phyloP scores from a whole-genome alignment of 176 grass and related monocot species.

The Lolium rigidum region DNA sequence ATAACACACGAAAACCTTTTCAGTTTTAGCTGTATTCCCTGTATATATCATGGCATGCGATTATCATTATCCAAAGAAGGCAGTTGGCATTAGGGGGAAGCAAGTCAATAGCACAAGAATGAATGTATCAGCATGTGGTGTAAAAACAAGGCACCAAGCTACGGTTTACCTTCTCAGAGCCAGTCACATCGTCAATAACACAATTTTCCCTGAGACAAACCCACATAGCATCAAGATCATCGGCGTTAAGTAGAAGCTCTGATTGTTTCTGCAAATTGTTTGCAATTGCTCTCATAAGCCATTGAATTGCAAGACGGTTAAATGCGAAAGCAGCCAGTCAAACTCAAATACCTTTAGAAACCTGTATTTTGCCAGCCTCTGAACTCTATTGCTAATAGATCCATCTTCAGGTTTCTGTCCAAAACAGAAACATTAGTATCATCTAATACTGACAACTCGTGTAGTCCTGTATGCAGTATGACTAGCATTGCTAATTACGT shows the following conservation, averaged over 20 bases:
- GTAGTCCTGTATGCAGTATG: neutral
- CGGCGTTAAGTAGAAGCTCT: conserved; percentile 92
- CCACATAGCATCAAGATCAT: conserved; percentile 99
- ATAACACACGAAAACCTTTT: neutral
- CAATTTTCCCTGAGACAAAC: conserved; percentile 98
- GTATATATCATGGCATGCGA: neutral
- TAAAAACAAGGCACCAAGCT: conserved; percentile 10
- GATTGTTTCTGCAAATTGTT: conserved; percentile 92
- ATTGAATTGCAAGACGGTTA: neutral
- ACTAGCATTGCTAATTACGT: neutral
- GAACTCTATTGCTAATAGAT: conserved; percentile 97
- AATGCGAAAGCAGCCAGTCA: neutral
- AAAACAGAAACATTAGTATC: conserved; percentile 30
- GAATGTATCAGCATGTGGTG: neutral
- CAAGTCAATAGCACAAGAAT: conserved; percentile 12
- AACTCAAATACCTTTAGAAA: conserved; percentile 89
- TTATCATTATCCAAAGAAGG: neutral
- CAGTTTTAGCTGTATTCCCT: neutral
- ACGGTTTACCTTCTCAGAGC: conserved; percentile 83
- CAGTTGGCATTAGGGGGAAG: neutral
- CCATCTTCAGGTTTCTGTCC: conserved; percentile 94
- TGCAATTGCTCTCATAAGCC: conserved; percentile 37
- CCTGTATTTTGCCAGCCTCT: conserved; percentile 92
- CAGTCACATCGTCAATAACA: conserved; percentile 94
- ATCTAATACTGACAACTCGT: neutral